Percentiles rank a stretch among this genome's conserved stretches.
phyloP scores from a whole-genome alignment of 768 basidiomycete genomes.

The Nidularia sp. region DNA sequence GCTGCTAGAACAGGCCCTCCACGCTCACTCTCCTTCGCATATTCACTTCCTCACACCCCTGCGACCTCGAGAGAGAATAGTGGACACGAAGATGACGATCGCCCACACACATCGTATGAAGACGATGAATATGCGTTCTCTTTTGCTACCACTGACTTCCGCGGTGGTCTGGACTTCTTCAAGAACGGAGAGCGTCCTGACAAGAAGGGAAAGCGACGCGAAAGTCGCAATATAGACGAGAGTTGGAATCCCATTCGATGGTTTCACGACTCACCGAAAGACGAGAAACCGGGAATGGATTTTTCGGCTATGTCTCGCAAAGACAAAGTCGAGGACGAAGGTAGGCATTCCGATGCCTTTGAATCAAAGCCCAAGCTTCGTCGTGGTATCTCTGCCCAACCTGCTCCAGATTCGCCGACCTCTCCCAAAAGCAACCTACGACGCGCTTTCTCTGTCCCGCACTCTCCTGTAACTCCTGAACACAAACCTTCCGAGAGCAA shows the following conservation, averaged over 20 bases:
- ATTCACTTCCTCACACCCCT: constrained; percentile 40
- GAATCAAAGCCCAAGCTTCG: background rate
- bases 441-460: constrained; percentile 29
- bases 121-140: constrained; percentile 29
- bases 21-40: constrained; percentile 65
- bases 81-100: constrained; percentile 22
- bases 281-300: constrained; percentile 36
- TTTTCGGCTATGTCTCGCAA: constrained; percentile 11
- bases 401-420: background rate
- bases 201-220: constrained; percentile 51
- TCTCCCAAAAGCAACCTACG: constrained; percentile 12
- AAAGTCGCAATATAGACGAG: constrained; percentile 43
- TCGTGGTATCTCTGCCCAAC: background rate
- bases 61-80: constrained; percentile 17
- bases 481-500: constrained; percentile 4
- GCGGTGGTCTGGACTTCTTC: constrained; percentile 55
- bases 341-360: background rate
- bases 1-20: constrained; percentile 71
- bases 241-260: constrained; percentile 52
- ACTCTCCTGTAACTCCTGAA: constrained; percentile 5
- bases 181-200: constrained; percentile 38
- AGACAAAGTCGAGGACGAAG: background rate
- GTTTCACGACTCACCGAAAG: constrained; percentile 48
- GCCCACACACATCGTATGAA: constrained; percentile 24
- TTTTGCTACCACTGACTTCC: constrained; percentile 43